phyloP scores from a whole-genome alignment of 1,139 yeast species.

The Pichia sp. region DNA sequence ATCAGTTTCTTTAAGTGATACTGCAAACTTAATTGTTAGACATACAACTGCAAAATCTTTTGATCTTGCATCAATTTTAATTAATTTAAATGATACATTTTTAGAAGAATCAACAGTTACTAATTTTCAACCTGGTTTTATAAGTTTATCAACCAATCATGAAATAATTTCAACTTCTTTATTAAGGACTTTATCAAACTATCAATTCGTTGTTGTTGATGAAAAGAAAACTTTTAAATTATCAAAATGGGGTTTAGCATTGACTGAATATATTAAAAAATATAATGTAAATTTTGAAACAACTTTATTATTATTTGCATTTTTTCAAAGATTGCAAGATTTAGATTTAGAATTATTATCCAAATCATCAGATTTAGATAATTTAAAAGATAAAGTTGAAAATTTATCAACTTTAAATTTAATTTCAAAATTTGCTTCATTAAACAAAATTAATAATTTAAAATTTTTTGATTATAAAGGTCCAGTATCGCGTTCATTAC shows the following conservation, averaged over 20 bases:
- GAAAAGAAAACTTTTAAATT: slow-evolving; percentile 37
- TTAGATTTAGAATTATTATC: slow-evolving; percentile 19
- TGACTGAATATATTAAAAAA: slow-evolving; percentile 24
- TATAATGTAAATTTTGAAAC: slow-evolving; percentile 32
- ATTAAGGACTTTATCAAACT: slow-evolving; percentile 51
- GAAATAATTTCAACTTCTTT: slow-evolving; percentile 59
- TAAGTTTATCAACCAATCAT: slow-evolving; percentile 36
- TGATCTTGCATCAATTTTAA: slow-evolving; percentile 23
- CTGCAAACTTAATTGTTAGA: slow-evolving; percentile 21
- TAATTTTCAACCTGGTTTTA: slow-evolving; percentile 14
- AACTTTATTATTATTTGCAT: slow-evolving; percentile 40
- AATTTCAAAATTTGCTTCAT: slow-evolving; percentile 27
- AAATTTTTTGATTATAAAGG: slow-evolving; percentile 19
- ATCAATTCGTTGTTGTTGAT: slow-evolving; percentile 39
- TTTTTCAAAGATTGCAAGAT: slow-evolving; percentile 33
- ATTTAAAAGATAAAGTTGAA: slow-evolving; percentile 6
- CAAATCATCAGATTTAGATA: slow-evolving; percentile 13
- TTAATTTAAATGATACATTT: slow-evolving; percentile 21
- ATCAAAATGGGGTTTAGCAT: slow-evolving; percentile 51
- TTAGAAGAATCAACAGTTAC: slow-evolving; percentile 19
- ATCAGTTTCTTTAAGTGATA: slow-evolving; percentile 27
- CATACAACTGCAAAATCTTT: slow-evolving; percentile 28
- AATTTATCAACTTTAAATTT: slow-evolving; percentile 11
- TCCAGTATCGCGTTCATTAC: slow-evolving; percentile 30
- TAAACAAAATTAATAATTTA: slow-evolving; percentile 19